A percentile compares a stretch with the other conserved stretches of the same genome.
These are phyloP conservation scores for Botrytis sinoallii DNA, from an alignment of 2,329 filamentous ascomycete species.

Conservation along the genomic window DNA sequence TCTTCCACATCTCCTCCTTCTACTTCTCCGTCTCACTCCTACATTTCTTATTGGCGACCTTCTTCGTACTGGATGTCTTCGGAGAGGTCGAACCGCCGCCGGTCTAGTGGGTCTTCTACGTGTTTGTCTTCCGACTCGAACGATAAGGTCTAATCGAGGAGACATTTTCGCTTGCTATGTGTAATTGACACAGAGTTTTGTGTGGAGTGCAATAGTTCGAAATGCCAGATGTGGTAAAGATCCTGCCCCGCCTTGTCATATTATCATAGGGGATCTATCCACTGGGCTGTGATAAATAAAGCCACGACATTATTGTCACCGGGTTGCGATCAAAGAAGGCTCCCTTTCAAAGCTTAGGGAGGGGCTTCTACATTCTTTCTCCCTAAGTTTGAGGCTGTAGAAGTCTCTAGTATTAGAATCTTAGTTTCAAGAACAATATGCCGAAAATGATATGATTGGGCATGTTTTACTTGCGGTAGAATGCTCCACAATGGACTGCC, in stretches of 20 bases:
- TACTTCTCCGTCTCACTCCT: neutral
- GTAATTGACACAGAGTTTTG: neutral
- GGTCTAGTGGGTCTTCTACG: neutral
- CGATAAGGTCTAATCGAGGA: neutral
- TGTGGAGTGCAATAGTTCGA: neutral
- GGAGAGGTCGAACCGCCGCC: neutral
- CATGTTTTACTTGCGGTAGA: neutral
- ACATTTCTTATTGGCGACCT: neutral
- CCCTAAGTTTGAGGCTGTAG: neutral
- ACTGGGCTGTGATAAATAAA: neutral
- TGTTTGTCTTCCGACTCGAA: neutral
- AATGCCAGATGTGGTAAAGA: neutral
- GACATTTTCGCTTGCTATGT: neutral
- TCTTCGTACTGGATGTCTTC: slow-evolving; percentile 6
- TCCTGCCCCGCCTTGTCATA: neutral
- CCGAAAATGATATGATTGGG: neutral
- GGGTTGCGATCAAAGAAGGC: neutral
- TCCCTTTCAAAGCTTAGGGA: neutral
- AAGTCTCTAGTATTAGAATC: neutral
- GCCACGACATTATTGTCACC: neutral
- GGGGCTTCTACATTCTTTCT: neutral
- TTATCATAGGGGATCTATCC: neutral
- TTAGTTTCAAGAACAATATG: neutral
- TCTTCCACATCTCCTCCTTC: neutral
- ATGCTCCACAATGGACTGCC: neutral